Percentiles rank a stretch among this genome's conserved stretches.
Conservation (phyloP, 345 rosid genomes). For the Eucalyptus pumila region DNA sequence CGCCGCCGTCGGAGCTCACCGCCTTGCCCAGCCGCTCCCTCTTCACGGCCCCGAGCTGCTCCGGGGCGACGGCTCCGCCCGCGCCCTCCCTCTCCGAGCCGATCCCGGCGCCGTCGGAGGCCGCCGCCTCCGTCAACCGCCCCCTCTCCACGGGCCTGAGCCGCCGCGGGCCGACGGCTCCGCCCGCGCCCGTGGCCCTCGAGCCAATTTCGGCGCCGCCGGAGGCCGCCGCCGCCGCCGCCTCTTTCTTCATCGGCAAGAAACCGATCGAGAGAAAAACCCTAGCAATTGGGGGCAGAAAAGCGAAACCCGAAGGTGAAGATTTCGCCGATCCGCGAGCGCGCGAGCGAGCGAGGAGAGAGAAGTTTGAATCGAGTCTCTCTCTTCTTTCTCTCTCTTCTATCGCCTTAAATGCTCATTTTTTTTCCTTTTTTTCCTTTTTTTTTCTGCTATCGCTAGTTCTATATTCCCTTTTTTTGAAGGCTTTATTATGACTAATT, state of each 20-base stretch:
- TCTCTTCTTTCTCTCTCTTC: neutral
- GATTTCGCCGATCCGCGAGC: neutral
- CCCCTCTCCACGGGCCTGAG: constrained; percentile 5
- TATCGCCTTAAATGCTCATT: neutral
- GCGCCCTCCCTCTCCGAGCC: neutral
- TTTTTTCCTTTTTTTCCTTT: accelerated
- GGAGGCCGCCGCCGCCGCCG: neutral
- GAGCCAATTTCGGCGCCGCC: neutral
- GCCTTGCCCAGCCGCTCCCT: neutral
- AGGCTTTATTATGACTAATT: neutral
- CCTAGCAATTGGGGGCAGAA: neutral
- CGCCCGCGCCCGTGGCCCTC: neutral
- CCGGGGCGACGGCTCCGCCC: neutral
- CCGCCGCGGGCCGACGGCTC: neutral
- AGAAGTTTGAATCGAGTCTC: neutral
- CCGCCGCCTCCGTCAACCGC: neutral
- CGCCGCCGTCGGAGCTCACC: neutral
- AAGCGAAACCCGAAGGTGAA: neutral
- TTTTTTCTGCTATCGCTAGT: neutral
- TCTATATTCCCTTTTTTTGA: neutral
- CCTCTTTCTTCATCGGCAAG: neutral
- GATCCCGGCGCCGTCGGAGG: neutral
- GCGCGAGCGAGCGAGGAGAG: neutral
- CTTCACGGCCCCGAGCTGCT: constrained; percentile 1
- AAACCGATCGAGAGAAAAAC: neutral